These are phyloP conservation scores for Phytopythium vexans DNA, from an alignment of 352 stramenopile species.

Conservation along the genomic window DNA sequence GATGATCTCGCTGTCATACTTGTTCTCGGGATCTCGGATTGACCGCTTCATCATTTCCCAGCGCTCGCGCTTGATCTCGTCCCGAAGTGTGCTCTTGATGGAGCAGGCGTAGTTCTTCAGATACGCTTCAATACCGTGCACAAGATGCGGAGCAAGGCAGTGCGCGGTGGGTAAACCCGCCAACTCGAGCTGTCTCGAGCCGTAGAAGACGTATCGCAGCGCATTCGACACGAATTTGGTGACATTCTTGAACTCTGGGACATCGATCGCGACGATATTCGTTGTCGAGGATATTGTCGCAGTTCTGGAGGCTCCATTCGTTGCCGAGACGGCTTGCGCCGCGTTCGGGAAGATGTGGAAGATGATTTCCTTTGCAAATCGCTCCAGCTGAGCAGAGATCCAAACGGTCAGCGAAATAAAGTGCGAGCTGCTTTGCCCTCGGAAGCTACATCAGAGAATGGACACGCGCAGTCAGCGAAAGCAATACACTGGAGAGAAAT, in stretches of 20 bases:
- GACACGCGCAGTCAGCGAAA: not conserved
- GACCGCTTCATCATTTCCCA: constrained; percentile 73
- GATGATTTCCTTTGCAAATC: constrained; percentile 70
- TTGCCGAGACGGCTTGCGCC: constrained; percentile 9
- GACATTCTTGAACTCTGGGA: constrained; percentile 75
- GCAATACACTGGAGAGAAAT: constrained; percentile 3
- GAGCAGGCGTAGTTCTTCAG: constrained; percentile 62
- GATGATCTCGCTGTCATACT: constrained; percentile 68
- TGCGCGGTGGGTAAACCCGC: constrained; percentile 72
- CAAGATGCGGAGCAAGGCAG: constrained; percentile 63
- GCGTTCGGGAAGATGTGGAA: constrained; percentile 72
- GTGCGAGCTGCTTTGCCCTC: constrained; percentile 64
- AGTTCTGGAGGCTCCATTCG: constrained; percentile 5
- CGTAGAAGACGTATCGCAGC: constrained; percentile 80
- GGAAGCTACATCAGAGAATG: constrained; percentile 40
- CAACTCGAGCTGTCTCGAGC: constrained; percentile 72
- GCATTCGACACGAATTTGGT: constrained; percentile 73
- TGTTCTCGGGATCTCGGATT: constrained; percentile 71
- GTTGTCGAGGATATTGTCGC: constrained; percentile 1
- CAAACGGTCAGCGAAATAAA: constrained; percentile 80
- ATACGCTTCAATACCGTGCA: constrained; percentile 53
- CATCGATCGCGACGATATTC: constrained; percentile 50
- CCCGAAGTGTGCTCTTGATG: constrained; percentile 60
- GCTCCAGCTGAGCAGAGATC: constrained; percentile 76
- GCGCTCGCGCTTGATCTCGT: constrained; percentile 81